Evolutionary conservation across 257 asterid genomes (phyloP), one percentile per base, ranked within the genome.

Genomic region (Scutellaria galericulata): DNA sequence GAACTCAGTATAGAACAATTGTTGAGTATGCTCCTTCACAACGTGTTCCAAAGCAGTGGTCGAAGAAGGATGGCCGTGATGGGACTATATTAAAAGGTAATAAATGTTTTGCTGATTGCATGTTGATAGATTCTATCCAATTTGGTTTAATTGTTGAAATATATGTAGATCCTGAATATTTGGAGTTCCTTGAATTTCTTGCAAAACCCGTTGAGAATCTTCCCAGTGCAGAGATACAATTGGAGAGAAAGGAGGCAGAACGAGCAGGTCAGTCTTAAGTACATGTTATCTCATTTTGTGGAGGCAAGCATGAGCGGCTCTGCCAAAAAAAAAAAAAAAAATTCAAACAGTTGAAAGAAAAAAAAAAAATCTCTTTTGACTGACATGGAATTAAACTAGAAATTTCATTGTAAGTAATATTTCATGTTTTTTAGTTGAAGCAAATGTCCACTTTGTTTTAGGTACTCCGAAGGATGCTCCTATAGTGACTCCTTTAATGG

Each of bases 11-110:
- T 80, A 90, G 86, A 86, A 81, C 89, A 69, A 71, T 87, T 69
- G 98, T 95, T 53, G 99, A 95, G 86, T 95, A 88, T 84, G 97
- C 97, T 77, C 99, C 99, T 78, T 95, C 96, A 62, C 99, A 95
- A 77, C 91, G 95, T 77, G 94, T 87, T 79, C 96, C 99, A 66
- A 90, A 87, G 83, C 88, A 84, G 73, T 89, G 90, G 87, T 83
- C 86, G 63, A 95, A 92, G 87, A 95, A 86, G 81, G 99, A 95
- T 83, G 98, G 96, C 3, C 96, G 96, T n/a, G 97, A 90, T 80
- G 99, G 99, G 71, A 75, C 94, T 51, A 86, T 95, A 73, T 78
- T 88, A 63, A 92, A 89, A 88, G 99, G 99, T 95, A 83, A 68
- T 11, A 64, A 70, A 70, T 71, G 66, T 71, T 48, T 11, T 79